Conservation (phyloP, 345 rosid species). For the thale cress (Arabidopsis thaliana) region TAIR10.1 NC_003075.7:12739001-12739500, state of each 20-base stretch:
- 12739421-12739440: constrained; percentile 56
- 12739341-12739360: constrained; percentile 50
- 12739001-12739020: constrained; percentile 55
- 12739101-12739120: constrained; percentile 48
- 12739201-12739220: constrained; percentile 53
- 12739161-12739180: constrained; percentile 64
- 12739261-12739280: constrained; percentile 53
- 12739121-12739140: constrained; percentile 54
- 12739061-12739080: constrained; percentile 63
- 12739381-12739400: constrained; percentile 52
- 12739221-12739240: constrained; percentile 48
- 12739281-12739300: constrained; percentile 52
- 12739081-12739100: constrained; percentile 50
- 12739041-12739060: constrained; percentile 54
- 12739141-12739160: constrained; percentile 49
- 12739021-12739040: constrained; percentile 62
- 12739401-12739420: constrained; percentile 65
- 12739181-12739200: constrained; percentile 63
- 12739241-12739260: constrained; percentile 49
- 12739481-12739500: constrained; percentile 60
- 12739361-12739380: constrained; percentile 54
- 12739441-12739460: constrained; percentile 72
- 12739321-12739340: constrained; percentile 48
- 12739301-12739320: constrained; percentile 55
- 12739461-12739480: constrained; percentile 67